These are phyloP conservation scores for Claviceps fusiformis DNA, from an alignment of 2,329 filamentous ascomycete genomes.

Conservation along the genomic window DNA sequence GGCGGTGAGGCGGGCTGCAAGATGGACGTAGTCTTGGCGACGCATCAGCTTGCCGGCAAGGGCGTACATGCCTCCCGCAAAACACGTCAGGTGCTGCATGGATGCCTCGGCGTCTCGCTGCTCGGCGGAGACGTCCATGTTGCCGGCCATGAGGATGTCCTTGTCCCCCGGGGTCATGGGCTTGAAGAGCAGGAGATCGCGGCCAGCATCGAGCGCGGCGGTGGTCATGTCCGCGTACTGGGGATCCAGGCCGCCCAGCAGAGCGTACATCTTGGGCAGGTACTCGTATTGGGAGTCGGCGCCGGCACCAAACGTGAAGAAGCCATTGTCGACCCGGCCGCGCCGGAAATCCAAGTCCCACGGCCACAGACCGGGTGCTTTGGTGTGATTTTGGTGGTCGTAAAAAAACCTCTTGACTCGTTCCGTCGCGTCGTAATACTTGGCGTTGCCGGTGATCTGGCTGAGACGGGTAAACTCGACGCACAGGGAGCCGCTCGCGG, in stretches of 20 bases:
- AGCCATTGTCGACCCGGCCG: conserved; percentile 27
- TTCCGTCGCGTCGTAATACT: conserved; percentile 64
- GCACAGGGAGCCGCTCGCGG: conserved; percentile 49
- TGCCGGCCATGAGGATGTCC: conserved; percentile 47
- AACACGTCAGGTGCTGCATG: conserved; percentile 53
- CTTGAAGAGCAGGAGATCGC: conserved; percentile 50
- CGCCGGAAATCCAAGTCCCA: conserved; percentile 46
- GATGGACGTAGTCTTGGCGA: conserved; percentile 29
- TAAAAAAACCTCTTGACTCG: conserved; percentile 58
- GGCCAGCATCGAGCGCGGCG: conserved; percentile 45
- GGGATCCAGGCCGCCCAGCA: conserved; percentile 51
- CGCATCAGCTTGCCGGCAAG: conserved; percentile 50
- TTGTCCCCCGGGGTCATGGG: conserved; percentile 48
- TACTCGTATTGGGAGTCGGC: conserved; percentile 45
- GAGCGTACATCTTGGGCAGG: conserved; percentile 41
- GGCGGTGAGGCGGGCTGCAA: conserved; percentile 33
- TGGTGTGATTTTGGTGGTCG: conserved; percentile 50
- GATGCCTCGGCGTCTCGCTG: conserved; percentile 18
- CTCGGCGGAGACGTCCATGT: conserved; percentile 16
- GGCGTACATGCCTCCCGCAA: conserved; percentile 56
- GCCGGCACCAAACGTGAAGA: conserved; percentile 31
- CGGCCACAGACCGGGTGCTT: conserved; percentile 62
- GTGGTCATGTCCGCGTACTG: conserved; percentile 55
- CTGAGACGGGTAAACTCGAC: conserved; percentile 64
- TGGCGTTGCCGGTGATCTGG: conserved; percentile 57